Base-by-base conservation (phyloP, 139 green algal genomes). In the Picochlorum sp. region DNA sequence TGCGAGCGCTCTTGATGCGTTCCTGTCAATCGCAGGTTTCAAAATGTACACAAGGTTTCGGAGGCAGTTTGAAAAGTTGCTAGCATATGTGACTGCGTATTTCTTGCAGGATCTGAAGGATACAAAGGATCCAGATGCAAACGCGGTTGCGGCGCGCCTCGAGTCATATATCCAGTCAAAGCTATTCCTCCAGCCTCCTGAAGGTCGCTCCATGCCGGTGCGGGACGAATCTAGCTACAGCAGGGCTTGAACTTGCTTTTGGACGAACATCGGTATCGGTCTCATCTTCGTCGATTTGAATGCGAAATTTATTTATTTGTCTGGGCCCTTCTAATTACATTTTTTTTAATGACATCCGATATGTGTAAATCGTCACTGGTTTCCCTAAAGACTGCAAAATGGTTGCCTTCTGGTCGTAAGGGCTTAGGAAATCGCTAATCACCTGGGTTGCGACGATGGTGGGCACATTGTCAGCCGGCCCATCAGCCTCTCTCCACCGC, bases 391-490 rank as follows among this genome's bases (percentile, higher is more conserved):
- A 30, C 20, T 30, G 20, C 34, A 59, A 11, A 2, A n/a, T 31
- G 13, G 56, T 23, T 50, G 65, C 20, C 44, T 88, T 74, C 7
- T 74, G 81, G 52, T 90, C 84, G 31, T 74, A 86, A 0, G 81
- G 64, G 16, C 84, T 95, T 16, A 94, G 67, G 69, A 84, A 95
- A 65, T 94, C 83, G 2, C 69, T 85, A 6, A 95, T 84, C 13
- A 91, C 81, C 77, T 92, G 85, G 1, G 88, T 92, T 0, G 88
- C 88, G 9, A 94, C 83, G 41, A 92, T 88, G 38, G 34, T 52
- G 1, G 86, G 81, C n/a, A 44, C 21, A 9, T 59, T 60, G 3
- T 37, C 65, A 2, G 50, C 56, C 7, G 65, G 57, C 1, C 65
- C 75, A 6, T 65, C 67, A n/a, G 44, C 38, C 24, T 26, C 65